phyloP scores from a whole-genome alignment of 495 filamentous ascomycete genomes.

The Penicillium robsamsonii region DNA sequence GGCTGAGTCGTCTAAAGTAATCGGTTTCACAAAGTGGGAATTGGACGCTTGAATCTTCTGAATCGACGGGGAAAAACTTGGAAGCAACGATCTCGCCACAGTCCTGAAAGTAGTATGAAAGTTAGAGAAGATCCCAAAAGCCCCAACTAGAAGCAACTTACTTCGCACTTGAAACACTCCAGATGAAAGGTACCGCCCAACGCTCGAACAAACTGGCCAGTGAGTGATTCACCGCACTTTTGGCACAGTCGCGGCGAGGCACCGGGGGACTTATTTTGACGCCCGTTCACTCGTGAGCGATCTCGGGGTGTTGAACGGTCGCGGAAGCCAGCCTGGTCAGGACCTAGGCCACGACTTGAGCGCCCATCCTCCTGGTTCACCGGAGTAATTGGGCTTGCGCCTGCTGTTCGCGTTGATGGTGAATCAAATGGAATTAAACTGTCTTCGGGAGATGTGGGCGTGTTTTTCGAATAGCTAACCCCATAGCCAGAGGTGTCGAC shows the following conservation, averaged over 20 bases:
- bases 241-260: slow-evolving; percentile 65
- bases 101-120: slow-evolving; percentile 57
- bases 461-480: slow-evolving; percentile 38
- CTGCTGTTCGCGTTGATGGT: slow-evolving; percentile 35
- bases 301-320: slow-evolving; percentile 41
- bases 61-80: slow-evolving; percentile 96
- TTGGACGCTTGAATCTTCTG: slow-evolving; percentile 77
- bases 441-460: slow-evolving; percentile 47
- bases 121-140: background rate
- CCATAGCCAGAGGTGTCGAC: slow-evolving; percentile 44
- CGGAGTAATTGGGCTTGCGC: slow-evolving; percentile 27
- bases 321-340: slow-evolving; percentile 37
- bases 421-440: slow-evolving; percentile 45
- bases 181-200: slow-evolving; percentile 91
- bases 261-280: slow-evolving; percentile 41
- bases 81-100: slow-evolving; percentile 95
- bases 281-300: slow-evolving; percentile 46
- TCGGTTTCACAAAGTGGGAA: slow-evolving; percentile 98
- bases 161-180: slow-evolving; percentile 96
- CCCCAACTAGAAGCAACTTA: slow-evolving; percentile 44
- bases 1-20: slow-evolving; percentile 89
- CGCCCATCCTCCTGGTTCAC: slow-evolving; percentile 35
- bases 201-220: slow-evolving; percentile 93
- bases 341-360: slow-evolving; percentile 34
- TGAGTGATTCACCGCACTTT: slow-evolving; percentile 81